These are phyloP conservation scores for Polygonum maritimum DNA, from an alignment of 148 eudicot species.

Conservation along the genomic window DNA sequence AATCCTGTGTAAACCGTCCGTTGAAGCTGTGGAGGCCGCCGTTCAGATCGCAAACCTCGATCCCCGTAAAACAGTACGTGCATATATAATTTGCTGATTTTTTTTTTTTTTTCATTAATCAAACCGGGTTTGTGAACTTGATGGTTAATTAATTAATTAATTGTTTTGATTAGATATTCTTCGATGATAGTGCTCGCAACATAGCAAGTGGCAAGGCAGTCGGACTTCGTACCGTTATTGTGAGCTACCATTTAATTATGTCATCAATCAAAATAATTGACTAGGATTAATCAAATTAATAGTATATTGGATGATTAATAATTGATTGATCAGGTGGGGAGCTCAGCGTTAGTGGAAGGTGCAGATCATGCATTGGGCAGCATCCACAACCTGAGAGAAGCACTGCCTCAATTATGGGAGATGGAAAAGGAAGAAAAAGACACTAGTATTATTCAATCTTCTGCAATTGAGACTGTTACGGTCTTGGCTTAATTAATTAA, in stretches of 20 bases:
- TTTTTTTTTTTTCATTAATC: not conserved
- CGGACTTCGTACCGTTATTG: slow-evolving; percentile 83
- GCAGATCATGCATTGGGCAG: slow-evolving; percentile 75
- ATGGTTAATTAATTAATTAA: not conserved
- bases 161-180: slow-evolving; percentile 46
- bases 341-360: slow-evolving; percentile 54
- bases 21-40: slow-evolving; percentile 67
- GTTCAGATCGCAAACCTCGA: slow-evolving; percentile 56
- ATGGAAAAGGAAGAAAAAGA: slow-evolving; percentile 19
- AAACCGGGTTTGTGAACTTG: not conserved
- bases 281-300: too few relatives aligned
- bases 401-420: slow-evolving; percentile 78
- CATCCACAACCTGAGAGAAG: slow-evolving; percentile 88
- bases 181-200: slow-evolving; percentile 80
- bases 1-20: slow-evolving; percentile 68
- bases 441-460: slow-evolving; percentile 19
- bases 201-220: slow-evolving; percentile 85
- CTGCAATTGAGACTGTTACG: slow-evolving; percentile 21
- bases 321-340: slow-evolving; percentile 56
- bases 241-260: slow-evolving; percentile 16
- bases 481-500: slow-evolving; percentile 22
- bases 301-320: not conserved
- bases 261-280: too few relatives aligned
- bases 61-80: slow-evolving; percentile 61
- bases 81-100: not conserved